Percentiles rank a stretch among this genome's conserved stretches.
Conservation (phyloP, 352 stramenopile genomes). For the Pythium periplocum region DNA sequence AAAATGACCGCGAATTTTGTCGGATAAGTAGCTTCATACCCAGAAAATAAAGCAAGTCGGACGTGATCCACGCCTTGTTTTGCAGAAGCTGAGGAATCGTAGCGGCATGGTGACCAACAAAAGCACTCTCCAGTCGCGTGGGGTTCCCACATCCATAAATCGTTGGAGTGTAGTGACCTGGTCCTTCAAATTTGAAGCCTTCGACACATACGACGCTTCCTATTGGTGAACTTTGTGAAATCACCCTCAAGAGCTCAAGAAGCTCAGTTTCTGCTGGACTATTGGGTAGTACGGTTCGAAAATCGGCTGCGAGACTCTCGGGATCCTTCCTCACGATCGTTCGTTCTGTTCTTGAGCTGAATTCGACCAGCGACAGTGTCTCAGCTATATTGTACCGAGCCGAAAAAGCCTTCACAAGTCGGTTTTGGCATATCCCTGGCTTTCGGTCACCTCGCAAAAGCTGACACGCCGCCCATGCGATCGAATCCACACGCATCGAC, state of each 20-base stretch:
- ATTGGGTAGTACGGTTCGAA: background rate
- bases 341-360: background rate
- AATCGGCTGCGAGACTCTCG: too few species aligned
- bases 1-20: conserved; percentile 8
- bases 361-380: conserved; percentile 6
- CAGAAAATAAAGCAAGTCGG: conserved; percentile 10
- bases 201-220: conserved; percentile 9
- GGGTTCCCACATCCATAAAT: conserved; percentile 12
- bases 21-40: conserved; percentile 10
- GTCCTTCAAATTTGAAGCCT: conserved; percentile 7
- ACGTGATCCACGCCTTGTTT: conserved; percentile 19
- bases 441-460: conserved; percentile 5
- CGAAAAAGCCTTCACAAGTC: conserved; percentile 1
- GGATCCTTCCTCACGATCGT: too few species aligned
- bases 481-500: conserved; percentile 3
- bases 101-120: conserved; percentile 7
- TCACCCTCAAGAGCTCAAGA: conserved; percentile 9
- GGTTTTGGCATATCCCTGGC: conserved; percentile 7
- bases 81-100: conserved; percentile 7
- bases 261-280: conserved; percentile 11
- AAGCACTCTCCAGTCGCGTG: conserved; percentile 1
- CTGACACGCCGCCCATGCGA: conserved; percentile 12
- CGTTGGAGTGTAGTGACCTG: conserved; percentile 7
- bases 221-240: conserved; percentile 3
- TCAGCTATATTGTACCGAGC: conserved; percentile 8